Percentiles rank a stretch among this genome's conserved stretches.
Evolutionary conservation across 768 basidiomycete species (phyloP).

Genomic region (Boletus rubescentipes): DNA sequence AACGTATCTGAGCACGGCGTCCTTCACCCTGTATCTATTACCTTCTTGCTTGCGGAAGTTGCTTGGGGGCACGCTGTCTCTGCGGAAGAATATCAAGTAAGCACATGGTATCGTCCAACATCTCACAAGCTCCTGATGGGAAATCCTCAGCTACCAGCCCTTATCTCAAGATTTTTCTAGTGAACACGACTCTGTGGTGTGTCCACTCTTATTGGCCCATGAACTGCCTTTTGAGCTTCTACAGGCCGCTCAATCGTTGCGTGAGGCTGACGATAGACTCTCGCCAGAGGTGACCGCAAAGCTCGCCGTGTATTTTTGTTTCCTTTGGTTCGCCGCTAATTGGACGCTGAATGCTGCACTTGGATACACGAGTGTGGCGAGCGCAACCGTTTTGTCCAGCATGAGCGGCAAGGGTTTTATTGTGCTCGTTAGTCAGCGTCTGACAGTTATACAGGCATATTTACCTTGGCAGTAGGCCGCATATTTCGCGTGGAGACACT

Average conservation of each 20-base stretch:
- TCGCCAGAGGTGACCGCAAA: slow-evolving; percentile 69
- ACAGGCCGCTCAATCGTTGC: slow-evolving; percentile 10
- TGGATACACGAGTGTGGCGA: slow-evolving; percentile 90
- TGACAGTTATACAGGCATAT: slow-evolving; percentile 64
- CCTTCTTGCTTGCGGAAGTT: slow-evolving; percentile 48
- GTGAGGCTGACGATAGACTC: slow-evolving; percentile 39
- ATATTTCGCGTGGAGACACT: slow-evolving; percentile 80
- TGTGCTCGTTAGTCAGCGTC: neutral
- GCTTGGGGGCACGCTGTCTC: slow-evolving; percentile 2
- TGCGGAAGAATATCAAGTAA: slow-evolving; percentile 10
- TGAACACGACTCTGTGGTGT: slow-evolving; percentile 20
- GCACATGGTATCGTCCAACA: neutral
- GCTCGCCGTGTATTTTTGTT: slow-evolving; percentile 78
- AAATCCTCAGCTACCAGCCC: slow-evolving; percentile 25
- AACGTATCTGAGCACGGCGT: slow-evolving; percentile 88
- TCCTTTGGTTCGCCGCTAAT: slow-evolving; percentile 94
- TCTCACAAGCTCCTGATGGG: neutral
- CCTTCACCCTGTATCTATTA: slow-evolving; percentile 82
- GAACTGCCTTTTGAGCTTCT: neutral
- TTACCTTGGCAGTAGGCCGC: slow-evolving; percentile 83
- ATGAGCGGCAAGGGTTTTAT: slow-evolving; percentile 69
- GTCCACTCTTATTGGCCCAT: neutral
- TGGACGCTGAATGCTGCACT: slow-evolving; percentile 86
- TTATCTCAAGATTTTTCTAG: slow-evolving; percentile 15
- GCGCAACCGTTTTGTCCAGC: slow-evolving; percentile 84